Percentiles rank a stretch among this genome's conserved stretches.
Conservation (phyloP, 768 basidiomycete species). For the Termitomyces eurrhizus region DNA sequence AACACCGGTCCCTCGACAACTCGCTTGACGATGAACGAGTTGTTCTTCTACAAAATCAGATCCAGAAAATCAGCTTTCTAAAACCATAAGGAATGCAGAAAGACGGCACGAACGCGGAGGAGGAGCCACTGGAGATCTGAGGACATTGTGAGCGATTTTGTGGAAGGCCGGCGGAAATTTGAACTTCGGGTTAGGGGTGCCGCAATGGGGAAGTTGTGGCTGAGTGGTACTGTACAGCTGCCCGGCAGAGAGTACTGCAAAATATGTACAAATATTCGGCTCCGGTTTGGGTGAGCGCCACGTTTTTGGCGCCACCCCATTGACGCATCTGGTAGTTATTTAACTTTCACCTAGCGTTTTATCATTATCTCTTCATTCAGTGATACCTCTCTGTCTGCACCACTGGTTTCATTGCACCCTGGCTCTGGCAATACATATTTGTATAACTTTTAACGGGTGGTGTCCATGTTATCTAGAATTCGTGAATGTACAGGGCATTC, state of each 20-base stretch:
- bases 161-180: conserved; percentile 13
- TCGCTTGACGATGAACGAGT: conserved; percentile 84
- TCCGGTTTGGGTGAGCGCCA: neutral
- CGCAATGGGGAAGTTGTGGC: conserved; percentile 28
- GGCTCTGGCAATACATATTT: neutral
- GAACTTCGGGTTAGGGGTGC: conserved; percentile 13
- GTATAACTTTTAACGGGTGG: neutral
- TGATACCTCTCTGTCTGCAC: neutral
- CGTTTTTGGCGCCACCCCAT: neutral
- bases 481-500: no score
- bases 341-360: neutral
- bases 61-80: neutral
- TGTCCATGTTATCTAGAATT: neutral
- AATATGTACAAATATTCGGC: conserved; percentile 26
- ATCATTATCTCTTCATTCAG: neutral
- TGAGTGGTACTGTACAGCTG: conserved; percentile 37
- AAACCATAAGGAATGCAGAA: neutral
- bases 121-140: conserved; percentile 93
- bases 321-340: neutral
- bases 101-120: conserved; percentile 59
- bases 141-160: conserved; percentile 58
- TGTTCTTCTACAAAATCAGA: conserved; percentile 60
- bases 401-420: neutral
- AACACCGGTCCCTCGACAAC: conserved; percentile 70
- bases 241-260: conserved; percentile 12